Conservation (phyloP, 2,329 filamentous ascomycete species). For the Tolypocladium inflatum region DNA sequence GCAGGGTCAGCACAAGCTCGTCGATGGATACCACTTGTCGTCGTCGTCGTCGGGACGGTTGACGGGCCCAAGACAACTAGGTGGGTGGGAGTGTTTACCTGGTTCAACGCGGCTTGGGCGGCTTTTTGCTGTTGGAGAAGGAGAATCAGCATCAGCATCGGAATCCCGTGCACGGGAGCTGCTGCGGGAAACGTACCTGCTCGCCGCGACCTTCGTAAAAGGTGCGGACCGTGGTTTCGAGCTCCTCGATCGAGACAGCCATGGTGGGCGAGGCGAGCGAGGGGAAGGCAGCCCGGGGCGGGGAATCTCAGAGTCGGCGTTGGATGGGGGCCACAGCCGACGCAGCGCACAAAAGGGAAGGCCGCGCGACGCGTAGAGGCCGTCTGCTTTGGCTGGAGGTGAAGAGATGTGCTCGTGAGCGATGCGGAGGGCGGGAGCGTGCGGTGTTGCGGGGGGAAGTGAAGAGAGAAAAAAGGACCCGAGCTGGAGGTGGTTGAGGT, state of each 20-base stretch:
- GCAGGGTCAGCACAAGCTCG: conserved; percentile 7
- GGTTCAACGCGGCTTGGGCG: conserved; percentile 86
- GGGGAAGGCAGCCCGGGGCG: conserved; percentile 18
- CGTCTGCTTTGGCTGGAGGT: conserved; percentile 1
- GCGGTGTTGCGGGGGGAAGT: background rate
- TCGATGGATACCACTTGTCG: background rate
- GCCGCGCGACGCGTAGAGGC: conserved; percentile 12
- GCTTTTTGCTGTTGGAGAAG: conserved; percentile 70
- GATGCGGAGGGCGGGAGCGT: background rate
- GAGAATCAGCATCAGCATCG: conserved; percentile 28
- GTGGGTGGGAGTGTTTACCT: conserved; percentile 48
- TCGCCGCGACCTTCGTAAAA: conserved; percentile 98
- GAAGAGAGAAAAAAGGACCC: background rate
- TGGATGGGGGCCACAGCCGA: conserved; percentile 11
- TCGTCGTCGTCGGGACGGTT: background rate
- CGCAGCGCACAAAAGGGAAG: conserved; percentile 13
- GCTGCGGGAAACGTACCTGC: conserved; percentile 51
- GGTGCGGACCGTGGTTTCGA: conserved; percentile 90
- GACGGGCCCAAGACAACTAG: background rate
- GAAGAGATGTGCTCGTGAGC: background rate
- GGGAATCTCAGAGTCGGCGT: conserved; percentile 11
- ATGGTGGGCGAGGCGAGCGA: conserved; percentile 35
- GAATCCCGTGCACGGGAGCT: background rate
- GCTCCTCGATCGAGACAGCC: conserved; percentile 76
- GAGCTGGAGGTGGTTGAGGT: conserved; percentile 1